Percentiles rank a stretch among this genome's conserved stretches.
phyloP scores from a whole-genome alignment of 306 rosid species.

The Oxytropis ochrocephala region DNA sequence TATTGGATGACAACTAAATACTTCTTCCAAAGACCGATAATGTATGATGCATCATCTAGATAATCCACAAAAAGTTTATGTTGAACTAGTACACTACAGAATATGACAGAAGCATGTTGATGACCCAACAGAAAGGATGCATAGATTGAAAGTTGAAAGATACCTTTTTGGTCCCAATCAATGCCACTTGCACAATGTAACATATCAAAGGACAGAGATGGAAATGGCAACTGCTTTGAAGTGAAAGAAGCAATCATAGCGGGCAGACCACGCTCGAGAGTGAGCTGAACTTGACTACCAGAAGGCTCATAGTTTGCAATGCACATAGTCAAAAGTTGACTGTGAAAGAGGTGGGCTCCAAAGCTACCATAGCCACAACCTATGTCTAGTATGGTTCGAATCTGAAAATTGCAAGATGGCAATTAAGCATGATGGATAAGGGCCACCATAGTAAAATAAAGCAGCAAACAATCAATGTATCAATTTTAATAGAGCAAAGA shows the following conservation, averaged over 20 bases:
- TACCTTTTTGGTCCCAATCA: slow-evolving; percentile 95
- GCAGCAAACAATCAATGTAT: slow-evolving; percentile 5
- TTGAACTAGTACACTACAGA: neutral
- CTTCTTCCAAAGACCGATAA: neutral
- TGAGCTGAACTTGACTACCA: slow-evolving; percentile 97
- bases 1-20: neutral
- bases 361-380: slow-evolving; percentile 99
- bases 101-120: slow-evolving; percentile 6
- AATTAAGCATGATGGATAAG: slow-evolving; percentile 15
- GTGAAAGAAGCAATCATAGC: slow-evolving; percentile 91
- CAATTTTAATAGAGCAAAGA: slow-evolving; percentile 6
- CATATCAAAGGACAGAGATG: slow-evolving; percentile 95
- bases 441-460: neutral
- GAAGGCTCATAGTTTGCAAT: slow-evolving; percentile 95
- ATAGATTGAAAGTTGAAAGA: neutral
- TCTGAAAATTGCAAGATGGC: slow-evolving; percentile 46
- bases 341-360: slow-evolving; percentile 91
- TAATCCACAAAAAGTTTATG: neutral
- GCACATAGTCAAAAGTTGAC: slow-evolving; percentile 86
- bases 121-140: neutral
- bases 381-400: slow-evolving; percentile 83
- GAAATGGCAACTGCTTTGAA: slow-evolving; percentile 84
- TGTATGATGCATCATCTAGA: neutral
- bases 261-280: slow-evolving; percentile 97
- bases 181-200: slow-evolving; percentile 93